Conservation (phyloP, 2,329 filamentous ascomycete species). For the Ustulina deusta region DNA sequence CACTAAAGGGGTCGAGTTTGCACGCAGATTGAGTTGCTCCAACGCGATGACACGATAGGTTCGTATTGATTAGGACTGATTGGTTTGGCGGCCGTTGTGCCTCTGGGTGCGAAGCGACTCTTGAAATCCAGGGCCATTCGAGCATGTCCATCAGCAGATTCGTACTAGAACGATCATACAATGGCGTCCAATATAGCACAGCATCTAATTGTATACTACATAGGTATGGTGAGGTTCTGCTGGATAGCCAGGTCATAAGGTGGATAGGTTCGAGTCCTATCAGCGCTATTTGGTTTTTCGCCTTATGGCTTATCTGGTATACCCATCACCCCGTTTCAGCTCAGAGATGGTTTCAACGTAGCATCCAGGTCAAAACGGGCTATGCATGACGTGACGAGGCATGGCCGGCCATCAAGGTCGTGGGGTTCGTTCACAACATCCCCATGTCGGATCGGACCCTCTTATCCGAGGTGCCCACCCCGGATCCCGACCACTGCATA, state of each 20-base stretch:
- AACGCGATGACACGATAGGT: not conserved
- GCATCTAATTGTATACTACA: too few species aligned
- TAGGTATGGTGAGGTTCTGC: too few species aligned
- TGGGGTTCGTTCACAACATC: slow-evolving; percentile 12
- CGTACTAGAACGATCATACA: not conserved
- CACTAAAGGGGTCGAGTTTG: not conserved
- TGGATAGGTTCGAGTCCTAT: too few species aligned
- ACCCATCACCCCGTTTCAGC: not conserved
- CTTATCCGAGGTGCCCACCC: slow-evolving; percentile 14
- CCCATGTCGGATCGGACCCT: not conserved
- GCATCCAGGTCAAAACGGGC: not conserved
- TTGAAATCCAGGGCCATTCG: not conserved
- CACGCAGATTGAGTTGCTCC: not conserved
- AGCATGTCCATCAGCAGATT: not conserved
- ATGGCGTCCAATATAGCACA: not conserved
- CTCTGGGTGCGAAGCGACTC: not conserved
- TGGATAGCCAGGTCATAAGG: too few species aligned
- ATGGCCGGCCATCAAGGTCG: slow-evolving; percentile 35
- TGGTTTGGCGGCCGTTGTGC: not conserved
- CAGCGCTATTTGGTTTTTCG: too few species aligned
- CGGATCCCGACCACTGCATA: not conserved
- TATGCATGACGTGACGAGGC: slow-evolving; percentile 8
- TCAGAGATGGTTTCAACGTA: not conserved
- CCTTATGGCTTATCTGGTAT: too few species aligned
- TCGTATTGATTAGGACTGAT: not conserved